A percentile compares a stretch with the other conserved stretches of the same genome.
Conservation (phyloP, 805 yeast genomes). For the Cyberlindnera petersonii region DNA sequence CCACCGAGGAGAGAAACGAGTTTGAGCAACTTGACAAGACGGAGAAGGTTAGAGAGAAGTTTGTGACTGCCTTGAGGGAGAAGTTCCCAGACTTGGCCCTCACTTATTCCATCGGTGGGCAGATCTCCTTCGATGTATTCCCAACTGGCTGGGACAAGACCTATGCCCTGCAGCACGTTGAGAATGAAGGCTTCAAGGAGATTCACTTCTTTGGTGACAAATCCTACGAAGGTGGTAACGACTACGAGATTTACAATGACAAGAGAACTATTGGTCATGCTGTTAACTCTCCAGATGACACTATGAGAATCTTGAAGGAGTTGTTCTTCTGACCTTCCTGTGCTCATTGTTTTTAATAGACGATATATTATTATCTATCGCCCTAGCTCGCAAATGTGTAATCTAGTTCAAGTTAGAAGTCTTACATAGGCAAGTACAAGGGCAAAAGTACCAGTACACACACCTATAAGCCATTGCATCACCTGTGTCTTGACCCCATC, state of each 20-base stretch:
- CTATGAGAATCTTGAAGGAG: constrained; percentile 80
- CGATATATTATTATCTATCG: neutral
- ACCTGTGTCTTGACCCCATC: constrained; percentile 95
- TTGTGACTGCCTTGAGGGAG: constrained; percentile 81
- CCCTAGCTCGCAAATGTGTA: no score
- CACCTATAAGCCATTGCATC: constrained; percentile 98
- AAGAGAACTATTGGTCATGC: constrained; percentile 94
- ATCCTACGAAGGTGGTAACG: constrained; percentile 96
- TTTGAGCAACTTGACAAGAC: constrained; percentile 80
- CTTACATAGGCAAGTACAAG: constrained; percentile 88
- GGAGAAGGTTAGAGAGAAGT: constrained; percentile 75
- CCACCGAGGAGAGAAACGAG: constrained; percentile 89
- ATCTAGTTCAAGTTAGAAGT: constrained; percentile 49
- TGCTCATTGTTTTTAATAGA: neutral
- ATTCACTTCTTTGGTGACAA: constrained; percentile 99
- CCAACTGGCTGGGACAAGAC: constrained; percentile 99
- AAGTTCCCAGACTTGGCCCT: constrained; percentile 79
- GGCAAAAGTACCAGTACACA: constrained; percentile 97
- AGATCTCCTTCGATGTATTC: constrained; percentile 98
- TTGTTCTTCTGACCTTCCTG: constrained; percentile 42
- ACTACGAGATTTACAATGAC: constrained; percentile 92
- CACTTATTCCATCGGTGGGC: constrained; percentile 98
- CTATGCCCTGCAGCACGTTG: constrained; percentile 92
- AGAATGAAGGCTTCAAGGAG: constrained; percentile 72
- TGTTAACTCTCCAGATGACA: constrained; percentile 85